These are phyloP conservation scores for Dunaliella sp. DNA, from an alignment of 139 green algal species.

Conservation along the genomic window DNA sequence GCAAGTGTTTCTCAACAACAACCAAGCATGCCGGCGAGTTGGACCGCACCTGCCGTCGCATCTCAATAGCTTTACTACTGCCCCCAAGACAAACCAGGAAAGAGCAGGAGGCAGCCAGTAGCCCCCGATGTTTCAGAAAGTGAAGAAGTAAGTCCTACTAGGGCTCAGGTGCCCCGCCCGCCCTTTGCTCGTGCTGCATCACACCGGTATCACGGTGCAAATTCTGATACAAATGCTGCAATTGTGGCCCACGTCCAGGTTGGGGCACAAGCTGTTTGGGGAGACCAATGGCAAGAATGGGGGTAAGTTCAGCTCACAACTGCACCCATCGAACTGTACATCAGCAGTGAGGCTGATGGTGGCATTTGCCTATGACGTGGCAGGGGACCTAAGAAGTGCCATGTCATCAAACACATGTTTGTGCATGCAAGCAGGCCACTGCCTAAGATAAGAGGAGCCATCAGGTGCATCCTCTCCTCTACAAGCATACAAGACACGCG, in stretches of 20 bases:
- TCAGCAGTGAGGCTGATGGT: neutral
- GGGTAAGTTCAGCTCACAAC: neutral
- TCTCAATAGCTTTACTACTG: neutral
- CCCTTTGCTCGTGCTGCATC: neutral
- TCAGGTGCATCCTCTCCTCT: too few species aligned
- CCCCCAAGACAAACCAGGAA: neutral
- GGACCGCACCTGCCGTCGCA: neutral
- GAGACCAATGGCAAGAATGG: too few species aligned
- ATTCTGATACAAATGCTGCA: neutral
- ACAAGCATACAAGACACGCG: too few species aligned
- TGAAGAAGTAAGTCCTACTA: constrained; percentile 11
- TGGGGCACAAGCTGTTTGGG: neutral
- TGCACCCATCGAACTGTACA: neutral
- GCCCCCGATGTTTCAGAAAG: constrained; percentile 13
- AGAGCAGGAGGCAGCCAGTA: too few species aligned
- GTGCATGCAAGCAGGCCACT: neutral
- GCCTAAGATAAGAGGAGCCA: neutral
- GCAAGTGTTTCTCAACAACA: neutral
- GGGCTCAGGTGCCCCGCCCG: neutral
- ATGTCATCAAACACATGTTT: neutral
- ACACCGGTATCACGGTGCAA: neutral
- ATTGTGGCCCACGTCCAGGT: neutral
- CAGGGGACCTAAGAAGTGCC: neutral
- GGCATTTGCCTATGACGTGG: neutral
- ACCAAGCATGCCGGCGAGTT: neutral